phyloP scores from a whole-genome alignment of 2,329 filamentous ascomycete species.

The Pseudopithomyces chartarum region DNA sequence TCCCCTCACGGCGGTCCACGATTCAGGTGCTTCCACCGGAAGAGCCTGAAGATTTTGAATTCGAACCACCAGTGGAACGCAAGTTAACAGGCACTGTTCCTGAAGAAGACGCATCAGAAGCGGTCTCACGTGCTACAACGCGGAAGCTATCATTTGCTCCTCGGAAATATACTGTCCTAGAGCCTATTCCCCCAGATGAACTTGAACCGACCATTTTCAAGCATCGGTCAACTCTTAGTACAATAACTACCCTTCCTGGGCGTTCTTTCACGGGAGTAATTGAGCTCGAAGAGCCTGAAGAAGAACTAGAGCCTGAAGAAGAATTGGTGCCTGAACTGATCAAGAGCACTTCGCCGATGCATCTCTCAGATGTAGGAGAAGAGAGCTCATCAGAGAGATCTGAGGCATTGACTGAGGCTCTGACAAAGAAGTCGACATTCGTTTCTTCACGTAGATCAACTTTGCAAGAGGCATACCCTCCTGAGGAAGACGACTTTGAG shows the following conservation, averaged over 20 bases:
- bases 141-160: background rate
- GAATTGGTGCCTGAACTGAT: background rate
- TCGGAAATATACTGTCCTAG: background rate
- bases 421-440: background rate
- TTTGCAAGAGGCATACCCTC: background rate
- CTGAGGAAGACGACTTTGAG: background rate
- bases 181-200: background rate
- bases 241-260: background rate
- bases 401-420: background rate
- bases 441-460: background rate
- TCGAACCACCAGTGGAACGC: background rate
- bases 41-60: background rate
- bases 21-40: background rate
- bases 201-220: background rate
- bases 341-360: background rate
- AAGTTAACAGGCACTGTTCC: background rate
- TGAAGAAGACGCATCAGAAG: background rate
- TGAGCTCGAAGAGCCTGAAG: background rate
- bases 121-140: background rate
- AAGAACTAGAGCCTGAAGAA: background rate
- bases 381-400: background rate
- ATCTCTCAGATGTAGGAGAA: constrained; percentile 2
- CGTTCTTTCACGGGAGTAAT: background rate
- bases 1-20: background rate
- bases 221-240: background rate